Conservation (phyloP, 257 asterid species). For the Solanum appendiculatum region DNA sequence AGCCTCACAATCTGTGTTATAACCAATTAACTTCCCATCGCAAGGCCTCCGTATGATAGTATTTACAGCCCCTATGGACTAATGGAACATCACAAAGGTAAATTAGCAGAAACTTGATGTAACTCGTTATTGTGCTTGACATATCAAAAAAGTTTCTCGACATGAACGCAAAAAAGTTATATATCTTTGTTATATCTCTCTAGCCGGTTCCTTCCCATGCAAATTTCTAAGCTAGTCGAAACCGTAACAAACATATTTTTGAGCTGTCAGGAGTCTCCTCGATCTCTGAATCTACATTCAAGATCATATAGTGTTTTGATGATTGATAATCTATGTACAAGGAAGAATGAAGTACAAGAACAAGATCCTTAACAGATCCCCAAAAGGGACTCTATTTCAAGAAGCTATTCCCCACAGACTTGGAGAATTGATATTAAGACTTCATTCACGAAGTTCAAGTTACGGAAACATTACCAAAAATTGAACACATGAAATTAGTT, state of each 20-base stretch:
- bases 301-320: not conserved
- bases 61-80: slow-evolving; percentile 65
- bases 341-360: not conserved
- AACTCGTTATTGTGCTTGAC: not conserved
- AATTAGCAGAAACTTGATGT: not conserved
- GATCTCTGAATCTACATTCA: not conserved
- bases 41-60: slow-evolving; percentile 40
- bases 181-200: not conserved
- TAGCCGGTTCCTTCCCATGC: not conserved
- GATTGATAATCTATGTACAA: not conserved
- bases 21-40: slow-evolving; percentile 61
- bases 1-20: slow-evolving; percentile 69
- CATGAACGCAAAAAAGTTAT: not conserved
- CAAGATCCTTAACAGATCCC: not conserved
- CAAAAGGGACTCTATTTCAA: not conserved
- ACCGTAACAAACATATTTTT: not conserved
- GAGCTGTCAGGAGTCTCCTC: not conserved
- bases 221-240: not conserved
- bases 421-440: too few species aligned
- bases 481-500: not conserved
- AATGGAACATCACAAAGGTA: not conserved
- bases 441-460: not conserved
- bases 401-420: too few species aligned
- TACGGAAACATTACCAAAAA: not conserved
- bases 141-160: not conserved